phyloP scores from a whole-genome alignment of 768 basidiomycete genomes.

The Epithele typhae region DNA sequence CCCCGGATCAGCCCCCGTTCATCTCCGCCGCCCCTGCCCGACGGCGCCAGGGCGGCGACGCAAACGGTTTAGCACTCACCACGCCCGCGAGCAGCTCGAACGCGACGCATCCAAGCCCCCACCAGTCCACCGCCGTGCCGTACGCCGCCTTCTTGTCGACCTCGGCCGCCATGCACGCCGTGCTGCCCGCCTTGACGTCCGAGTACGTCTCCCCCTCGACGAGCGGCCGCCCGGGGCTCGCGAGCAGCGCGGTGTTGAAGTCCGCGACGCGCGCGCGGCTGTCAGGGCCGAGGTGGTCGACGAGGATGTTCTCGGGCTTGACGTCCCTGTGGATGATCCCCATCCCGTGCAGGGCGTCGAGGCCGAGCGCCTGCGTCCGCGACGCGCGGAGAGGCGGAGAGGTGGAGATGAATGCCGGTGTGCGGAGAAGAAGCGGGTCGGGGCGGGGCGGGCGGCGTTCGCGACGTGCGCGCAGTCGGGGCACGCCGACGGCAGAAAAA shows the following conservation, averaged over 20 bases:
- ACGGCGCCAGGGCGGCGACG: conserved; percentile 5
- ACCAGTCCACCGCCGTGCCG: conserved; percentile 26
- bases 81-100: conserved; percentile 25
- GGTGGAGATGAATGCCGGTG: no score
- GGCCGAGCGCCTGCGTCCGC: conserved; percentile 24
- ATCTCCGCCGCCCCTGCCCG: not conserved
- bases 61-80: conserved; percentile 13
- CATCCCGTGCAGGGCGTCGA: conserved; percentile 41
- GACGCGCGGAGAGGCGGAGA: no score
- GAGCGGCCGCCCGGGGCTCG: conserved; percentile 12
- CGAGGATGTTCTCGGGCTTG: conserved; percentile 57
- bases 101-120: conserved; percentile 23
- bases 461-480: no score
- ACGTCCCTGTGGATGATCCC: conserved; percentile 57
- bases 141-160: conserved; percentile 16
- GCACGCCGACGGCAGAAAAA: no score
- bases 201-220: conserved; percentile 14
- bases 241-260: conserved; percentile 22
- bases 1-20: not conserved
- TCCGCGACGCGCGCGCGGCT: conserved; percentile 22
- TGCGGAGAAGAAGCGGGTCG: no score
- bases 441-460: no score
- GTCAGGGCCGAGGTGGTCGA: conserved; percentile 24
- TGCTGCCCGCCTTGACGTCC: conserved; percentile 16
- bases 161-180: conserved; percentile 24